A percentile compares a stretch with the other conserved stretches of the same genome.
phyloP scores from a whole-genome alignment of 306 rosid genomes.

The Begonia peltatifolia region DNA sequence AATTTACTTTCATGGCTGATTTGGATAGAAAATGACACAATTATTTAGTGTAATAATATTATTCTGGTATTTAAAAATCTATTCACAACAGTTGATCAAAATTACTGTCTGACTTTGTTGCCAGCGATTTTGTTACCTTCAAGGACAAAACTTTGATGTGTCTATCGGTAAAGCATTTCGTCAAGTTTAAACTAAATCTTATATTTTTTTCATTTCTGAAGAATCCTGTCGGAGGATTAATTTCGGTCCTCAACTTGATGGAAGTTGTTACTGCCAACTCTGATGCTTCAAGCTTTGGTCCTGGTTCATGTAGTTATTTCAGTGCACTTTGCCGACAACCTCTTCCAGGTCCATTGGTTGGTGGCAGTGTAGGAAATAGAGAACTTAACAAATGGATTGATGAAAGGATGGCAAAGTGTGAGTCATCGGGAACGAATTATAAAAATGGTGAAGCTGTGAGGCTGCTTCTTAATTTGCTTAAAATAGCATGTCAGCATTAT shows the following conservation, averaged over 20 bases:
- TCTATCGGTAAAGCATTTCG: too few species aligned
- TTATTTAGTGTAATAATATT: too few species aligned
- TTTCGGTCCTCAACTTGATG: conserved; percentile 59
- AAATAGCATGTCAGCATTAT: conserved; percentile 78
- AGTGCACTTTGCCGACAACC: conserved; percentile 66
- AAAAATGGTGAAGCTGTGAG: conserved; percentile 56
- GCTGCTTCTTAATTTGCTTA: conserved; percentile 82
- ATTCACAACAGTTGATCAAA: too few species aligned
- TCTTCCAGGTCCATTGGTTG: conserved; percentile 92
- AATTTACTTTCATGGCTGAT: too few species aligned
- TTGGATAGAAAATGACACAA: too few species aligned
- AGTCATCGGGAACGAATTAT: conserved; percentile 46
- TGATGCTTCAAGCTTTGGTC: conserved; percentile 28
- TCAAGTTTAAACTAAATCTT: too few species aligned
- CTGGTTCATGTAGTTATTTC: conserved; percentile 37
- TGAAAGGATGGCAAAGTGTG: conserved; percentile 60
- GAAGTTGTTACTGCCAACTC: conserved; percentile 47
- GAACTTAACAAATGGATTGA: conserved; percentile 82
- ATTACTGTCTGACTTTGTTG: too few species aligned
- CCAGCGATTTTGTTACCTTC: too few species aligned
- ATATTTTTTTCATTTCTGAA: conserved; percentile 31
- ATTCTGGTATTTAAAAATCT: too few species aligned
- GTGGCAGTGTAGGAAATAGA: conserved; percentile 80
- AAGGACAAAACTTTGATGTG: too few species aligned
- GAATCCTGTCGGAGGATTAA: conserved; percentile 46